phyloP scores from a whole-genome alignment of 352 stramenopile species.

The Phytophthora uliginosa region DNA sequence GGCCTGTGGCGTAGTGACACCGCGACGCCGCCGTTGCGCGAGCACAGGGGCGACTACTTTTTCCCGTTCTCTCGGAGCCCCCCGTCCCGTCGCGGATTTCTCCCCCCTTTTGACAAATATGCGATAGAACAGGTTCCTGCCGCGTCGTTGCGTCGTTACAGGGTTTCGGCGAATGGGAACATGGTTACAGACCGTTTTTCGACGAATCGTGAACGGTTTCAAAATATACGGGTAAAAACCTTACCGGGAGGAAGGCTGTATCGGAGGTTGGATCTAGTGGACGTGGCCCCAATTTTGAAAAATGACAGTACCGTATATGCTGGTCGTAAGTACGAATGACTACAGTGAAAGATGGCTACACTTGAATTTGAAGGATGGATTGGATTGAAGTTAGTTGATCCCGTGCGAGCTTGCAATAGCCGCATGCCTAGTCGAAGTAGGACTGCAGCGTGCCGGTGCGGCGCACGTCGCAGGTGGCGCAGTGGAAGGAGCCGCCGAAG shows the following conservation, averaged over 20 bases:
- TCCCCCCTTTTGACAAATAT: slow-evolving; percentile 29
- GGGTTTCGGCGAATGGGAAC: slow-evolving; percentile 15
- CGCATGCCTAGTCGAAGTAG: slow-evolving; percentile 72
- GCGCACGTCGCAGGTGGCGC: slow-evolving; percentile 88
- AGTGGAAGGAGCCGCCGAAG: slow-evolving; percentile 93
- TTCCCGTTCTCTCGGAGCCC: slow-evolving; percentile 51
- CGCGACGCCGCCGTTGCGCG: slow-evolving; percentile 36
- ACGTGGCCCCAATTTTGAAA: slow-evolving; percentile 15
- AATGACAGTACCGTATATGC: slow-evolving; percentile 6
- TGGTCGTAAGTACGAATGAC: slow-evolving; percentile 19
- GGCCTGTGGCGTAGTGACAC: slow-evolving; percentile 37
- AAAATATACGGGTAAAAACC: slow-evolving; percentile 9
- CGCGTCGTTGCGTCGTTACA: not conserved
- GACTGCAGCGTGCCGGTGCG: slow-evolving; percentile 86
- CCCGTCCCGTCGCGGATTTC: slow-evolving; percentile 20
- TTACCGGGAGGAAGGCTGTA: slow-evolving; percentile 3
- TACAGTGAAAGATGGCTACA: slow-evolving; percentile 8
- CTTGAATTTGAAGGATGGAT: not conserved
- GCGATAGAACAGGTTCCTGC: slow-evolving; percentile 1
- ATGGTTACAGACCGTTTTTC: not conserved
- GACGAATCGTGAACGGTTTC: slow-evolving; percentile 1
- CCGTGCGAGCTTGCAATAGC: not conserved
- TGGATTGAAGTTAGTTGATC: not conserved
- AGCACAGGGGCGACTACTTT: slow-evolving; percentile 40
- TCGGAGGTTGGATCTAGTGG: slow-evolving; percentile 23